Conservation (phyloP, 1,284 basidiomycete genomes). For the Megacollybia platyphylla region DNA sequence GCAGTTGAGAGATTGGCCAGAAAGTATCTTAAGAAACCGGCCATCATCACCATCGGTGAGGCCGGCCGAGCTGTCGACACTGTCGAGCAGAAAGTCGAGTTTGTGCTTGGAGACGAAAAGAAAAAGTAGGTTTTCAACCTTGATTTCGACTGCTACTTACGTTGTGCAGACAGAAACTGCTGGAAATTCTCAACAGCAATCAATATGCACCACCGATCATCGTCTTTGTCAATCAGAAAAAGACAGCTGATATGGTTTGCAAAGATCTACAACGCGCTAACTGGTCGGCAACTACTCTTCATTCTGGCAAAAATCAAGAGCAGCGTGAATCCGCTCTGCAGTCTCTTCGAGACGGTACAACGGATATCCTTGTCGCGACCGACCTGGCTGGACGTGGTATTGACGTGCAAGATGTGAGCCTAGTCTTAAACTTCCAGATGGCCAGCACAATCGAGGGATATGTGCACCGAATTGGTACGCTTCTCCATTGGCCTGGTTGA, state of each 20-base stretch:
- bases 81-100: conserved; percentile 94
- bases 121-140: conserved; percentile 56
- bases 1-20: conserved; percentile 89
- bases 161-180: conserved; percentile 51
- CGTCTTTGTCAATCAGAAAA: conserved; percentile 98
- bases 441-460: conserved; percentile 92
- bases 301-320: conserved; percentile 96
- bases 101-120: conserved; percentile 87
- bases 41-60: conserved; percentile 94
- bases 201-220: conserved; percentile 87
- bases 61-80: conserved; percentile 96
- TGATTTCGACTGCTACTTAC: conserved; percentile 6
- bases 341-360: conserved; percentile 72
- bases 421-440: conserved; percentile 98
- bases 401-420: conserved; percentile 90
- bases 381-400: conserved; percentile 98
- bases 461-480: conserved; percentile 86
- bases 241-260: conserved; percentile 93
- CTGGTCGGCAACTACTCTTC: conserved; percentile 81
- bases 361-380: conserved; percentile 87
- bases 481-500: conserved; percentile 1
- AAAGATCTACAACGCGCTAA: conserved; percentile 83
- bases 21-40: conserved; percentile 88
- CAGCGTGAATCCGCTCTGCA: conserved; percentile 90
- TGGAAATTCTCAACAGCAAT: conserved; percentile 85